Evolutionary conservation across 2,329 filamentous ascomycete species (phyloP), one percentile per base, ranked within the genome.

Genomic region (Acarospora socialis): DNA sequence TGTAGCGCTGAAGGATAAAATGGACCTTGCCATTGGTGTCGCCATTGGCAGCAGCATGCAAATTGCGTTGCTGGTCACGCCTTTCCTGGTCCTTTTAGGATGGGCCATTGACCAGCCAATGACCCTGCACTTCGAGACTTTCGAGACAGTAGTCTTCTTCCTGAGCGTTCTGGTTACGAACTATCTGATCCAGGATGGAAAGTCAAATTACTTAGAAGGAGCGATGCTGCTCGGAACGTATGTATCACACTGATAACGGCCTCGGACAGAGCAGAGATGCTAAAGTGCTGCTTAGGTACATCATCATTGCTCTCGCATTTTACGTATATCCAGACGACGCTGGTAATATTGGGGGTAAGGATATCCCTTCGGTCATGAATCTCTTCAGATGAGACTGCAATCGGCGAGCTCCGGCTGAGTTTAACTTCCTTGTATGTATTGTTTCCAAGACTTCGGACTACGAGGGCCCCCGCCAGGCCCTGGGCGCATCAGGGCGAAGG

Each of bases 1-100:
- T 18, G 80, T 86, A 16, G 79, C 81, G 0, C 63, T 75, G 41
- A 78, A 81, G 53, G 70, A 86, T 57, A 86, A 67, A 51, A 68
- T 68, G 64, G 63, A 68, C 40, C 51, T 63, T 22, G 74, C 81
- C 18, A 81, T 87, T 61, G 77, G 78, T 24, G 80, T 87, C 30
- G 81, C 81, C 17, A 80, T 87, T 47, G 81, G 81, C 27, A 82
- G 77, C 37, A 81, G 77, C 52, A 75, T 87, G 51, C 81, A 87
- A 55, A 87, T 87, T 46, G 80, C 81, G 14, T 64, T 87, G 27
- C 73, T 84, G 26, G 80, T 87, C 28, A 86, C 81, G 1, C 81
- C 81, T 0, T 77, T 80, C 56, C 62, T 87, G 32, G 81, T 87
- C 33, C 73, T 87, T 42, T 64, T 86, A 21, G 81, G 80, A 38